Conservation (phyloP, 225 moss, liverwort and hornwort species). For the Anthoceros angustus region DNA sequence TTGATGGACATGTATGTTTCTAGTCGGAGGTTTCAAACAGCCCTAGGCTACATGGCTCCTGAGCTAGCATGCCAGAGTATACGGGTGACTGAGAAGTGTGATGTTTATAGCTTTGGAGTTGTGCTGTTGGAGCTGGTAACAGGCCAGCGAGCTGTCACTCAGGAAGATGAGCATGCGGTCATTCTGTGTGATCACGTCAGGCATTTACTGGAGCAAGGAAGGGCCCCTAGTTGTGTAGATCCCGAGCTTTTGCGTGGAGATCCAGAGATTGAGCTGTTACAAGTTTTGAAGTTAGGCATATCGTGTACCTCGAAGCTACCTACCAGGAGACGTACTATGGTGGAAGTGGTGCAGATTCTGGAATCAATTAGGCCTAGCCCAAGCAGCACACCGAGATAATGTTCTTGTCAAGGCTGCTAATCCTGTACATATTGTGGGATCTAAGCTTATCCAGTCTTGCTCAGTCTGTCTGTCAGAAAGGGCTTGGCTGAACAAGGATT, state of each 20-base stretch:
- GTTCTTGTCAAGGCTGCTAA: background rate
- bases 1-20: slow-evolving; percentile 52
- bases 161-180: slow-evolving; percentile 35
- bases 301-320: slow-evolving; percentile 61
- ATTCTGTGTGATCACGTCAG: slow-evolving; percentile 59
- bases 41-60: slow-evolving; percentile 66
- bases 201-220: slow-evolving; percentile 48
- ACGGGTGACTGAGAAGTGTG: slow-evolving; percentile 55
- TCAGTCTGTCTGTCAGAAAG: no score
- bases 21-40: slow-evolving; percentile 41
- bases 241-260: slow-evolving; percentile 35
- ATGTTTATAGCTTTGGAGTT: slow-evolving; percentile 90
- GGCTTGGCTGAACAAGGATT: no score
- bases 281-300: slow-evolving; percentile 75
- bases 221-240: slow-evolving; percentile 58
- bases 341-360: slow-evolving; percentile 78
- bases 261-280: slow-evolving; percentile 71
- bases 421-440: background rate
- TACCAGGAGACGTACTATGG: slow-evolving; percentile 65
- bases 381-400: background rate
- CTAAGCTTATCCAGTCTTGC: no score
- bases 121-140: slow-evolving; percentile 90
- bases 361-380: slow-evolving; percentile 58
- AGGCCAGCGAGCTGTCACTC: slow-evolving; percentile 41
- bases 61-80: slow-evolving; percentile 50